Evolutionary conservation across 257 asterid genomes (phyloP).

Genomic region (Scutellaria galericulata): DNA sequence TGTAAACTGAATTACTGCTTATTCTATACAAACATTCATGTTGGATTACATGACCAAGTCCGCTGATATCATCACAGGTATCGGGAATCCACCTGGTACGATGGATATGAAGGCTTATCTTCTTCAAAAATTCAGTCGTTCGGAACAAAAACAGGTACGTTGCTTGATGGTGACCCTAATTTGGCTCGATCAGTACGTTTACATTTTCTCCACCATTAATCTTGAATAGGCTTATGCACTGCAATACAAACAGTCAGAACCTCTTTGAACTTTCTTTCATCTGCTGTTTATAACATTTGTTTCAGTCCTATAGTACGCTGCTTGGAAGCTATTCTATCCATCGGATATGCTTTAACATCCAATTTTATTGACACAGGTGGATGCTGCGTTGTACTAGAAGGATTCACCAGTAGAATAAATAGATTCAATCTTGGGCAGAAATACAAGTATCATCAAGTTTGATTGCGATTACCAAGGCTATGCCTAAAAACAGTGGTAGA

Average conservation of each 20-base stretch:
- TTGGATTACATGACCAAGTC: conserved; percentile 25
- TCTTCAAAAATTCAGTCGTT: conserved; percentile 85
- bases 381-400: conserved; percentile 76
- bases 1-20: conserved; percentile 17
- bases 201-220: no score
- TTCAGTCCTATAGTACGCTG: no score
- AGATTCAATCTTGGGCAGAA: conserved; percentile 95
- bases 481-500: background rate
- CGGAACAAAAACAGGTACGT: conserved; percentile 74
- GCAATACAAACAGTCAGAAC: no score
- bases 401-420: conserved; percentile 67
- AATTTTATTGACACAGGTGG: conserved; percentile 52
- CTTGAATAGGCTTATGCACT: no score
- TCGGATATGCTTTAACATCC: background rate
- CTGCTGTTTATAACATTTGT: no score
- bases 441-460: conserved; percentile 80
- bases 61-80: conserved; percentile 49
- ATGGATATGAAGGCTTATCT: conserved; percentile 97
- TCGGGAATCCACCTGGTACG: conserved; percentile 94
- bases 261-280: no score
- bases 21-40: conserved; percentile 7
- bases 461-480: conserved; percentile 26
- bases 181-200: background rate
- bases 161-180: background rate
- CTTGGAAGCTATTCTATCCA: no score